phyloP scores from a whole-genome alignment of 306 rosid genomes.

The Lotus japonicus region DNA sequence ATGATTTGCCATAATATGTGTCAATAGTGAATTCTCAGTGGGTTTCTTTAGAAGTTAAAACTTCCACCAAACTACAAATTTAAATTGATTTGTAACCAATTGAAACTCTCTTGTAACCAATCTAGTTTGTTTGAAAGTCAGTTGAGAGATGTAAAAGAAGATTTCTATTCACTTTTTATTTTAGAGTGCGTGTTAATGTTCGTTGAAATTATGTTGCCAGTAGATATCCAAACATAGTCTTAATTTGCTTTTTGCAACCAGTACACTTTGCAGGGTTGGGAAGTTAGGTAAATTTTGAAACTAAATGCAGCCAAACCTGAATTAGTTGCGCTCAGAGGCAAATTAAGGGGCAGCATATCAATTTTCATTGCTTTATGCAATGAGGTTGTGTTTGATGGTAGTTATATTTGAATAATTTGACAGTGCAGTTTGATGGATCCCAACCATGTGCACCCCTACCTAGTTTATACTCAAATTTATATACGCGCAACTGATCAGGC shows the following conservation, averaged over 20 bases:
- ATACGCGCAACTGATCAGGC: slow-evolving; percentile 34
- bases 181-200: too few species aligned
- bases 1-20: slow-evolving; percentile 1
- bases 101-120: background rate
- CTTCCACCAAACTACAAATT: background rate
- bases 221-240: too few species aligned
- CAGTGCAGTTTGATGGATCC: too few species aligned
- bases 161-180: too few species aligned
- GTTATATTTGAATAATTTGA: slow-evolving; percentile 3
- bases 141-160: too few species aligned
- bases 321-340: background rate
- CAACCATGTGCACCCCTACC: too few species aligned
- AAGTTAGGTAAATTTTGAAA: background rate
- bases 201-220: too few species aligned
- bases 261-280: background rate
- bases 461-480: too few species aligned
- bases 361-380: background rate
- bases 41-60: slow-evolving; percentile 9
- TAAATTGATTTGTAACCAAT: background rate
- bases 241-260: background rate
- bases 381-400: background rate
- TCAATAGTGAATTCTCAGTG: slow-evolving; percentile 12
- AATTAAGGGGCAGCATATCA: background rate
- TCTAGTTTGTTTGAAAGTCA: too few species aligned
- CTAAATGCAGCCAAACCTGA: background rate